These are phyloP conservation scores for Kalmanozyma brasiliensis DNA, from an alignment of 1,284 basidiomycete genomes.

Conservation along the genomic window DNA sequence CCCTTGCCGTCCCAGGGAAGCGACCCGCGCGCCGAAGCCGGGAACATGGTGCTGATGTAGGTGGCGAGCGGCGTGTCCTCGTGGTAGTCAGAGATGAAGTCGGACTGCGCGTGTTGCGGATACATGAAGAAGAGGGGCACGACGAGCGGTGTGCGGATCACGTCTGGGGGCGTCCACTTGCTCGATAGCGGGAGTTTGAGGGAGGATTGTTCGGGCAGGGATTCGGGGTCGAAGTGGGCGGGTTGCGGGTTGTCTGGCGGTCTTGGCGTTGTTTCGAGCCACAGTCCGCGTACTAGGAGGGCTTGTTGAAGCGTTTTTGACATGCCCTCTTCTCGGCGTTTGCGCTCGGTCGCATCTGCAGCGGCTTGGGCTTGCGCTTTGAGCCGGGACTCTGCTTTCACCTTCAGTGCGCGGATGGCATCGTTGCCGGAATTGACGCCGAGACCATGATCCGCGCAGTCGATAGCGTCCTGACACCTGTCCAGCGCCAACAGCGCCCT, in stretches of 20 bases:
- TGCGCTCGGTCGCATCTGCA: slow-evolving; percentile 72
- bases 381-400: slow-evolving; percentile 36
- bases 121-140: slow-evolving; percentile 92
- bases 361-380: slow-evolving; percentile 71
- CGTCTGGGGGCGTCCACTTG: slow-evolving; percentile 59
- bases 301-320: slow-evolving; percentile 72
- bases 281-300: slow-evolving; percentile 72
- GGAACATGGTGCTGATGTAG: slow-evolving; percentile 86
- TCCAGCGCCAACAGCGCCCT: slow-evolving; percentile 56
- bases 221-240: slow-evolving; percentile 71
- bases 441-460: slow-evolving; percentile 52
- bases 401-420: slow-evolving; percentile 47
- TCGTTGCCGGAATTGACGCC: slow-evolving; percentile 26
- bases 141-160: slow-evolving; percentile 75
- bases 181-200: slow-evolving; percentile 46
- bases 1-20: slow-evolving; percentile 81
- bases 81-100: slow-evolving; percentile 85
- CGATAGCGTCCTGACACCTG: slow-evolving; percentile 47
- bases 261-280: slow-evolving; percentile 50
- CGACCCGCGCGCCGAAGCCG: slow-evolving; percentile 72
- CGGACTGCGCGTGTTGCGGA: slow-evolving; percentile 86
- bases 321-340: slow-evolving; percentile 71
- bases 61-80: slow-evolving; percentile 84
- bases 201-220: slow-evolving; percentile 55
- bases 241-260: slow-evolving; percentile 74